Evolutionary conservation across 1,139 yeast genomes (phyloP), one percentile per base, ranked within the genome.

Genomic region (Geotrichum candidum): DNA sequence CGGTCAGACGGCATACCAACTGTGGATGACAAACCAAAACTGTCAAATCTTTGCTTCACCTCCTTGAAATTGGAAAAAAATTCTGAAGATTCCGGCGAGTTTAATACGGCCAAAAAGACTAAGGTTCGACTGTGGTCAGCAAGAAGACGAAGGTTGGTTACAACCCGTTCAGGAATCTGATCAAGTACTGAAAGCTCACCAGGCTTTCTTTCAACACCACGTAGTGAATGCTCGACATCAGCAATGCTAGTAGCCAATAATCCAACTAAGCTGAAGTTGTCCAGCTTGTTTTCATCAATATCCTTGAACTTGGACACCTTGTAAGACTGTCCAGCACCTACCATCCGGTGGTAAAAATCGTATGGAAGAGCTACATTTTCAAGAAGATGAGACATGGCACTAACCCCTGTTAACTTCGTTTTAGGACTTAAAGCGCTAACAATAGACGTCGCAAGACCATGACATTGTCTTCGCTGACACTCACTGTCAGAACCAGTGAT

Each of bases 221-320:
- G 78, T 31, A 87, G 73, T 0, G 88, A 77, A 10, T 88, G 84
- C 69, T 90, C 96, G 13, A 82, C 71, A 0, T 88, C 81, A 62
- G 83, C 83, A 38, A 89, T 82, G 0, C 89, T 82, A 31, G 35
- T 23, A 27, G 23, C 50, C 55, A 52, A 55, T 13, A 22, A 29
- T n/a, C 31, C 29, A 33, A 33, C 46, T 27, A 51, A 41, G 10
- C 48, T 15, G 22, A n/a, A 41, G 18, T n/a, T 41, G 48, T n/a
- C 18, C 48, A 41, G n/a, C 1, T 41, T 10, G 48, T 41, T 7
- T 41, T 41, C 48, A 41, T 18, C 23, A 7, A 41, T 7, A 41
- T 41, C 6, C 48, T 41, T 41, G 23, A 41, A 41, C 18, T 41
- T 41, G 18, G 48, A 41, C 5, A 41, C 48, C 23, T 41, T 41